phyloP scores from a whole-genome alignment of 768 basidiomycete genomes.

The Myochromella boudieri region DNA sequence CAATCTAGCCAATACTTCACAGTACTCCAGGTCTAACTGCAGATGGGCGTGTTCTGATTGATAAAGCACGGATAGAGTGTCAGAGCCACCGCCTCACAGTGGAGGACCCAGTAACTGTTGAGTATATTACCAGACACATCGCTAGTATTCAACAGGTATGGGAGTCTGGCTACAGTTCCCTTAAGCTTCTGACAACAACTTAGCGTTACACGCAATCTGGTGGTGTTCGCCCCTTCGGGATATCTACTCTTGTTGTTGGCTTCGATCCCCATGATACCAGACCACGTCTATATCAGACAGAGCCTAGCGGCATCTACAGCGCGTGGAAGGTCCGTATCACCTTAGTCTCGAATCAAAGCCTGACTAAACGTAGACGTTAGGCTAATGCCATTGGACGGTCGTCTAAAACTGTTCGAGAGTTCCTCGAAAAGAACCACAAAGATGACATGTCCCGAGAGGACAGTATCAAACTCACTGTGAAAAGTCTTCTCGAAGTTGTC shows the following conservation, averaged over 20 bases:
- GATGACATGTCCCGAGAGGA: conserved; percentile 88
- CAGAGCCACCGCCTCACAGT: conserved; percentile 96
- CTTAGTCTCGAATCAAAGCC: not conserved
- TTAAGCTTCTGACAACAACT: not conserved
- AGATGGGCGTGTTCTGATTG: conserved; percentile 95
- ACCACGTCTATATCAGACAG: conserved; percentile 93
- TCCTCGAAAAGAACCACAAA: conserved; percentile 96
- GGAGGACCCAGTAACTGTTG: conserved; percentile 96
- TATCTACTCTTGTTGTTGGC: conserved; percentile 94
- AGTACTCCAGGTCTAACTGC: conserved; percentile 79
- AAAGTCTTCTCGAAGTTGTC: conserved; percentile 94
- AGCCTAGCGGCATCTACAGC: conserved; percentile 96
- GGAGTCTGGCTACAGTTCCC: not conserved
- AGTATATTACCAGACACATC: conserved; percentile 97
- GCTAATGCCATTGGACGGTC: conserved; percentile 98
- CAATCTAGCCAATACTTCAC: not conserved
- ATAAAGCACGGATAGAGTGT: conserved; percentile 97
- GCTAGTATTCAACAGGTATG: conserved; percentile 97
- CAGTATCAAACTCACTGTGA: conserved; percentile 92
- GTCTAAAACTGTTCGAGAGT: conserved; percentile 97
- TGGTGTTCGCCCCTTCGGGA: conserved; percentile 97
- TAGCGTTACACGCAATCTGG: conserved; percentile 98
- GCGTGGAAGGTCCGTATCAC: conserved; percentile 84
- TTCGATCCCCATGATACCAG: conserved; percentile 91
- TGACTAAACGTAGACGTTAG: conserved; percentile 38